Conservation (phyloP, 2,329 filamentous ascomycete genomes). For the Aspergillus chevalieri region DNA sequence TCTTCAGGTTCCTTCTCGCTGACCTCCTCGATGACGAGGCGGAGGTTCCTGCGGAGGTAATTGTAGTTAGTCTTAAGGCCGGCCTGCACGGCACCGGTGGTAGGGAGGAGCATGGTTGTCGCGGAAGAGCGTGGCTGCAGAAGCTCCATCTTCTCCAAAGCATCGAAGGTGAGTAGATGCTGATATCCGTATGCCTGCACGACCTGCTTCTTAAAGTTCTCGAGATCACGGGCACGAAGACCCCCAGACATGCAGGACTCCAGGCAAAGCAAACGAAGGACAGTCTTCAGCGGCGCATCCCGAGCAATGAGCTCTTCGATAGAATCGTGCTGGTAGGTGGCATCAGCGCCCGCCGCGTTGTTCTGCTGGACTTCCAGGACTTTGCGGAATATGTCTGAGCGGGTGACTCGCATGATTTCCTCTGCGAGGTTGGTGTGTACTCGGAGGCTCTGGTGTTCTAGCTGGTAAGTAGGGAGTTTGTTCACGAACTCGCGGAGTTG, state of each 20-base stretch:
- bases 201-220: slow-evolving; percentile 80
- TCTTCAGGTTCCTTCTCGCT: slow-evolving; percentile 92
- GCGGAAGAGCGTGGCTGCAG: slow-evolving; percentile 72
- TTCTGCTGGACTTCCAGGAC: slow-evolving; percentile 93
- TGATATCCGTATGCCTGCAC: slow-evolving; percentile 93
- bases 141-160: slow-evolving; percentile 82
- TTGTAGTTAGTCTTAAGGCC: slow-evolving; percentile 84
- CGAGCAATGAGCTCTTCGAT: slow-evolving; percentile 94
- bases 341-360: slow-evolving; percentile 81
- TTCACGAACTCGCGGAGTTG: slow-evolving; percentile 94
- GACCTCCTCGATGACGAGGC: slow-evolving; percentile 91
- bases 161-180: slow-evolving; percentile 81
- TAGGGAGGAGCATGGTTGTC: slow-evolving; percentile 73
- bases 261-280: slow-evolving; percentile 79
- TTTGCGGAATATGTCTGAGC: slow-evolving; percentile 81
- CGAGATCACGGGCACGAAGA: slow-evolving; percentile 79
- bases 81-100: slow-evolving; percentile 58
- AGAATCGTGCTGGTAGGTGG: slow-evolving; percentile 78
- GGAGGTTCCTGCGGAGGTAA: slow-evolving; percentile 75
- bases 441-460: slow-evolving; percentile 87
- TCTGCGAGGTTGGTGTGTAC: slow-evolving; percentile 88
- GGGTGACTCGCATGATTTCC: slow-evolving; percentile 89
- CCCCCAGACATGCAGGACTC: slow-evolving; percentile 88
- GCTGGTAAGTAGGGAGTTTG: slow-evolving; percentile 84
- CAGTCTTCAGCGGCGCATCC: slow-evolving; percentile 70